Percentiles rank a stretch among this genome's conserved stretches.
Evolutionary conservation across 805 yeast genomes (phyloP).

Genomic region (Wickerhamiella occidentalis): DNA sequence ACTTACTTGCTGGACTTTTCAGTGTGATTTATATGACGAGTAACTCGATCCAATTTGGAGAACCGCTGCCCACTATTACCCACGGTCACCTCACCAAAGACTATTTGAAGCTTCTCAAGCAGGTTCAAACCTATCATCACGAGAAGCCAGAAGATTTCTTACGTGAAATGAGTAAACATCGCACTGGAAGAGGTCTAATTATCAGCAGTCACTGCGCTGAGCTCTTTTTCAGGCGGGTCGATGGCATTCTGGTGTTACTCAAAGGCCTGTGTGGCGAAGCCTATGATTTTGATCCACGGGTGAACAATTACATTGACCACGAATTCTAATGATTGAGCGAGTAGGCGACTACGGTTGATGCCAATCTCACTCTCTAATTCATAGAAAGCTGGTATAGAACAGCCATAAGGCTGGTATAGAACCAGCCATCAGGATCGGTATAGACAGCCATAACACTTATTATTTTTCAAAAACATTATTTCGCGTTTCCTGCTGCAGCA

Average conservation of each 20-base stretch:
- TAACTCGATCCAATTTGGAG: slow-evolving; percentile 22
- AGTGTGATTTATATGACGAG: slow-evolving; percentile 26
- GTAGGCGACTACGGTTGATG: too few species aligned
- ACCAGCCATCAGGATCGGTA: too few species aligned
- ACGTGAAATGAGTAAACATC: neutral
- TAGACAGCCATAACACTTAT: too few species aligned
- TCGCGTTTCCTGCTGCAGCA: too few species aligned
- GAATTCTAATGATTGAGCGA: neutral
- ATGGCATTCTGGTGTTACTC: slow-evolving; percentile 2
- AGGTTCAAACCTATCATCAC: neutral
- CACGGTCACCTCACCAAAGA: slow-evolving; percentile 22
- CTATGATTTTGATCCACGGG: slow-evolving; percentile 7
- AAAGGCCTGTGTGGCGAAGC: slow-evolving; percentile 9
- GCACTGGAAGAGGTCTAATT: neutral
- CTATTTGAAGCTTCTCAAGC: neutral
- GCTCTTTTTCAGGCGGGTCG: slow-evolving; percentile 4
- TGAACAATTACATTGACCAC: neutral
- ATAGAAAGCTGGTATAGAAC: too few species aligned
- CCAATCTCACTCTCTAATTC: too few species aligned
- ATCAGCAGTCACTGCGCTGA: neutral
- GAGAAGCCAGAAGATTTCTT: neutral
- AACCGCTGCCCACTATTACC: slow-evolving; percentile 27
- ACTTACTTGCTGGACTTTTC: slow-evolving; percentile 23
- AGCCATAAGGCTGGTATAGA: too few species aligned
- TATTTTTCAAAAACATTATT: too few species aligned